Percentiles rank a stretch among this genome's conserved stretches.
phyloP scores from a whole-genome alignment of 2,329 filamentous ascomycete genomes.

The Huntiella decipiens region DNA sequence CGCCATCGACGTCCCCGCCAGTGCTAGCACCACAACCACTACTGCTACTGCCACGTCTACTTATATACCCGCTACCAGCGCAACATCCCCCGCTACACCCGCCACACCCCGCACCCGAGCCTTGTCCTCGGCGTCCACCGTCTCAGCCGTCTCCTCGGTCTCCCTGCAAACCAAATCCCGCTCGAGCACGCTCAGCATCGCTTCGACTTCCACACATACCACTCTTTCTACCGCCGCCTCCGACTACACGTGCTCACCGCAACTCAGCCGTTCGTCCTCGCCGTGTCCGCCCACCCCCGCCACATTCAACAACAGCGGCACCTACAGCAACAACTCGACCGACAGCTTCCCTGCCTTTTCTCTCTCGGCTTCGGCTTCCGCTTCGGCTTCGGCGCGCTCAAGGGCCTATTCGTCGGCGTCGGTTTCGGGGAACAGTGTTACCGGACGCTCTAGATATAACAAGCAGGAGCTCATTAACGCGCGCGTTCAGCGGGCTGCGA shows the following conservation, averaged over 20 bases:
- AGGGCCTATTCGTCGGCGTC: conserved; percentile 13
- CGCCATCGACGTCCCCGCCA: neutral
- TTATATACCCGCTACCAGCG: conserved; percentile 4
- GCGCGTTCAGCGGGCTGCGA: conserved; percentile 26
- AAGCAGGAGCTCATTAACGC: conserved; percentile 31
- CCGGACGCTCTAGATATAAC: conserved; percentile 16
- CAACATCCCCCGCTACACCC: conserved; percentile 12
- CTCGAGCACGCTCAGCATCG: conserved; percentile 14
- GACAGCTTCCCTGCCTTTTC: conserved; percentile 10
- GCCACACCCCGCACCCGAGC: conserved; percentile 13
- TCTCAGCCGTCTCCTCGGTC: conserved; percentile 16
- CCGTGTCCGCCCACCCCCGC: conserved; percentile 8
- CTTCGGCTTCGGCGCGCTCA: conserved; percentile 14
- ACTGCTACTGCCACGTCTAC: neutral
- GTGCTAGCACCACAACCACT: neutral
- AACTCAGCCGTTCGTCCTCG: conserved; percentile 5
- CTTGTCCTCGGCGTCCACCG: conserved; percentile 14
- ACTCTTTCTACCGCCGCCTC: conserved; percentile 6
- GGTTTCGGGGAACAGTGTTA: conserved; percentile 17
- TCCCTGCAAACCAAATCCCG: conserved; percentile 13
- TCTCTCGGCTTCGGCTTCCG: conserved; percentile 7
- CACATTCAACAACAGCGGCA: conserved; percentile 10
- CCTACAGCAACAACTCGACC: conserved; percentile 11
- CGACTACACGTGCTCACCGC: conserved; percentile 7
- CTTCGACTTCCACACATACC: conserved; percentile 11